Conservation (phyloP, 1,284 basidiomycete species). For the Stygiomarasmius scandens region DNA sequence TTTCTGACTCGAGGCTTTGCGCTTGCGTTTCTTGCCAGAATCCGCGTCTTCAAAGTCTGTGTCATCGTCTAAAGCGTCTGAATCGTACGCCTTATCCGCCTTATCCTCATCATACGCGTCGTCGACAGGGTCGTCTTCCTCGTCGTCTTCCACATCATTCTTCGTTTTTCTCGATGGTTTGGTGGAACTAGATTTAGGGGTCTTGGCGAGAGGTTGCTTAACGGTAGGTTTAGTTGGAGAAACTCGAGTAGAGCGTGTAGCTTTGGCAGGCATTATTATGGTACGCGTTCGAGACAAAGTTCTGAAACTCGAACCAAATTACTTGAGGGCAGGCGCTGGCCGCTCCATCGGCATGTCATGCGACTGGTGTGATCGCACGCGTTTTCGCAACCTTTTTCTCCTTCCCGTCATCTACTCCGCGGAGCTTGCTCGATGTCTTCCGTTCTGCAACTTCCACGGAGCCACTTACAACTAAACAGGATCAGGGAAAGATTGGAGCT, state of each 20-base stretch:
- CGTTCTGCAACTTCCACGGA: too few species aligned
- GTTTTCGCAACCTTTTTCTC: too few species aligned
- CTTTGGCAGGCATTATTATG: not conserved
- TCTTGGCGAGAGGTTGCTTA: not conserved
- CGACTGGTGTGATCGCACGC: not conserved
- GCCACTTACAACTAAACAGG: too few species aligned
- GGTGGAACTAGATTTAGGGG: not conserved
- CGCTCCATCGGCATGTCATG: not conserved
- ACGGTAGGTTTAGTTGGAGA: not conserved
- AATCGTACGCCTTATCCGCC: conserved; percentile 33
- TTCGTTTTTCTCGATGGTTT: not conserved
- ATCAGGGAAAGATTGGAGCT: too few species aligned
- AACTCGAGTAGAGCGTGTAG: not conserved
- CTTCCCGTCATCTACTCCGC: too few species aligned
- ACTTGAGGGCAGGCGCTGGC: not conserved
- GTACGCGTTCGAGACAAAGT: not conserved
- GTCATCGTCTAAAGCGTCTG: conserved; percentile 54
- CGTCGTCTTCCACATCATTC: not conserved
- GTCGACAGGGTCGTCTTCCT: not conserved
- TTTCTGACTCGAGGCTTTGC: conserved; percentile 33
- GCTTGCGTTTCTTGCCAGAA: conserved; percentile 28
- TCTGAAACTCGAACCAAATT: not conserved
- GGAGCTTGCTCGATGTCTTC: too few species aligned
- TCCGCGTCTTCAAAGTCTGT: conserved; percentile 32
- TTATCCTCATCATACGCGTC: conserved; percentile 3